A percentile compares a stretch with the other conserved stretches of the same genome.
phyloP scores from a whole-genome alignment of 352 stramenopile species.

The Peronospora farinosa region DNA sequence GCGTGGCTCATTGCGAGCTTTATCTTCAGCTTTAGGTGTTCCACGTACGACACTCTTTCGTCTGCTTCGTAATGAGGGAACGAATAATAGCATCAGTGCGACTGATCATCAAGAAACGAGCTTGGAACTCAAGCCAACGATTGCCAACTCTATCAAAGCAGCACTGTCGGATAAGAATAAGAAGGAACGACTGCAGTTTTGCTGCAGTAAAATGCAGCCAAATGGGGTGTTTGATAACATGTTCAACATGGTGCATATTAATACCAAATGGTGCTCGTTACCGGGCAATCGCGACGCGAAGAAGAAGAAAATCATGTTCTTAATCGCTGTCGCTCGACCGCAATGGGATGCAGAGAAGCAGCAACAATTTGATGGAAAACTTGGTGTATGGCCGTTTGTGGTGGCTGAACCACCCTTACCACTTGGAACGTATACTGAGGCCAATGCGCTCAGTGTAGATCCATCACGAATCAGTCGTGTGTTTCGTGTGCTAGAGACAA shows the following conservation, averaged over 20 bases:
- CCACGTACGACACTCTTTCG: conserved; percentile 38
- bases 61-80: conserved; percentile 28
- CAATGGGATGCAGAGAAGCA: conserved; percentile 31
- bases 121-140: conserved; percentile 12
- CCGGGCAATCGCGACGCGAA: conserved; percentile 22
- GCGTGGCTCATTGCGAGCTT: conserved; percentile 28
- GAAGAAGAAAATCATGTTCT: conserved; percentile 38
- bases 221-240: conserved; percentile 40
- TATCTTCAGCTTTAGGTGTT: conserved; percentile 33
- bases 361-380: conserved; percentile 37
- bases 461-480: conserved; percentile 6
- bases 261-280: conserved; percentile 35
- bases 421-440: conserved; percentile 5
- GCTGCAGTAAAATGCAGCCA: conserved; percentile 25
- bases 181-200: conserved; percentile 32
- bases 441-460: conserved; percentile 3
- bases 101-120: conserved; percentile 9
- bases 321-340: conserved; percentile 34
- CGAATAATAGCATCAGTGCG: neutral
- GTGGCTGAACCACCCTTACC: conserved; percentile 11
- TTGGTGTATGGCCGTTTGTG: conserved; percentile 36
- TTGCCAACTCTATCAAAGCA: conserved; percentile 30
- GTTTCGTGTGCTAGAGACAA: conserved; percentile 23
- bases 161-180: conserved; percentile 38
- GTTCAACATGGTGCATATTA: conserved; percentile 38